Conservation (phyloP, 2,329 filamentous ascomycete genomes). For the Talaromyces verruculosus region DNA sequence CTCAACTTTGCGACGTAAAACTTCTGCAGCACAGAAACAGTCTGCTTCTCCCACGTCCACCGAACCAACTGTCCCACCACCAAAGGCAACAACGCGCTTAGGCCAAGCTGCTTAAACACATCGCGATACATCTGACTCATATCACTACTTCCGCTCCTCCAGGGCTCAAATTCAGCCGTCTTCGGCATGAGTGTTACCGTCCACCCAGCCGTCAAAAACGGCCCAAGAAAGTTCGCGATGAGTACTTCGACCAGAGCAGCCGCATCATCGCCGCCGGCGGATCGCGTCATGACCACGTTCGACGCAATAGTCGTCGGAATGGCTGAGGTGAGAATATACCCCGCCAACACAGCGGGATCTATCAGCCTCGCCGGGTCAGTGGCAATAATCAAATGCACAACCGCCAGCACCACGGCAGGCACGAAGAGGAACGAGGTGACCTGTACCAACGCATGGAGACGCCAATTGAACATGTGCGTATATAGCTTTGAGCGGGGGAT, state of each 20-base stretch:
- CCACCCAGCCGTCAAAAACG: conserved; percentile 65
- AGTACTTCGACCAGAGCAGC: conserved; percentile 68
- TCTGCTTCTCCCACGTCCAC: conserved; percentile 52
- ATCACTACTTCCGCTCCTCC: conserved; percentile 48
- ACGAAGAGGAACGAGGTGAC: conserved; percentile 66
- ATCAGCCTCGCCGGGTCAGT: conserved; percentile 50
- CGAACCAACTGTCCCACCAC: conserved; percentile 62
- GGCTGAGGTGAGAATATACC: conserved; percentile 66
- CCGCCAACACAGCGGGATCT: conserved; percentile 64
- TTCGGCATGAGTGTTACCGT: conserved; percentile 58
- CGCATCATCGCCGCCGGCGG: conserved; percentile 66
- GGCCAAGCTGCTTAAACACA: conserved; percentile 67
- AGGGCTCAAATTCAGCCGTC: conserved; percentile 34
- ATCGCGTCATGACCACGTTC: conserved; percentile 71
- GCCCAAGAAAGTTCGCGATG: conserved; percentile 67
- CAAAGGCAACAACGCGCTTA: conserved; percentile 66
- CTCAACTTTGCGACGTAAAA: conserved; percentile 53
- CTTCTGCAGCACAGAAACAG: conserved; percentile 47
- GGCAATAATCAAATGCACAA: conserved; percentile 54
- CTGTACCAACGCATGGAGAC: conserved; percentile 67
- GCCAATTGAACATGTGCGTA: conserved; percentile 64
- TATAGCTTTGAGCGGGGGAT: conserved; percentile 63
- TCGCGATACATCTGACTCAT: conserved; percentile 63
- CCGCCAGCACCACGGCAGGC: conserved; percentile 60
- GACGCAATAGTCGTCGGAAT: conserved; percentile 71